These are phyloP conservation scores for Wickerhamiella kurtzmanii DNA, from an alignment of 805 yeast genomes.

Conservation along the genomic window DNA sequence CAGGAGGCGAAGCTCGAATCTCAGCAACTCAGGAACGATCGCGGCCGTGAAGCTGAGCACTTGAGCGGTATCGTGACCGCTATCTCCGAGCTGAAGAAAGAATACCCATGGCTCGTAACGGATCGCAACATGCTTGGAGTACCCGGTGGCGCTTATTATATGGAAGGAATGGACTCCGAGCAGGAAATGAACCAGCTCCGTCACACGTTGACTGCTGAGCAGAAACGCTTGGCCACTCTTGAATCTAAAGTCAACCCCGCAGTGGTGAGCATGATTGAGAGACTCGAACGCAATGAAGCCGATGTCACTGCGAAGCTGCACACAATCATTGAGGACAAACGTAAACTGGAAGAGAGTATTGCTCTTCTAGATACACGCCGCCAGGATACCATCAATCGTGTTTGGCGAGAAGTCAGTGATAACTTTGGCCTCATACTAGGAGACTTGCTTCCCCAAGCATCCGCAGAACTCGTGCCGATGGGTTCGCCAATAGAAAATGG, in stretches of 20 bases:
- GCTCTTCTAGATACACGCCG: slow-evolving; percentile 73
- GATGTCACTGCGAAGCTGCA: slow-evolving; percentile 10
- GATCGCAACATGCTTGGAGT: neutral
- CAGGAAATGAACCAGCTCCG: neutral
- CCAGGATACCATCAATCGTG: slow-evolving; percentile 62
- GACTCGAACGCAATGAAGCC: slow-evolving; percentile 14
- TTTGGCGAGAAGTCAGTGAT: slow-evolving; percentile 73
- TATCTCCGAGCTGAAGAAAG: slow-evolving; percentile 3
- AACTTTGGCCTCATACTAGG: slow-evolving; percentile 87
- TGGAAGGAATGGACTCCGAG: slow-evolving; percentile 2
- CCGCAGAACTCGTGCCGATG: slow-evolving; percentile 74
- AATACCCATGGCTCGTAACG: slow-evolving; percentile 7
- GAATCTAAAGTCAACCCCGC: slow-evolving; percentile 11
- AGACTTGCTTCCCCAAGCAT: slow-evolving; percentile 77
- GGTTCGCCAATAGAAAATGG: slow-evolving; percentile 63
- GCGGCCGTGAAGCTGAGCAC: slow-evolving; percentile 1
- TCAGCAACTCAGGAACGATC: slow-evolving; percentile 9
- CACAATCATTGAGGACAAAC: slow-evolving; percentile 48
- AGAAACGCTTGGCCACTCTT: slow-evolving; percentile 8
- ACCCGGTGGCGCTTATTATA: neutral
- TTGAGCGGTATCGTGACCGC: slow-evolving; percentile 1
- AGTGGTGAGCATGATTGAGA: slow-evolving; percentile 14
- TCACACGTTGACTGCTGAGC: slow-evolving; percentile 7
- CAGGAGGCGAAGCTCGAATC: slow-evolving; percentile 10
- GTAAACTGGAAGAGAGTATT: slow-evolving; percentile 80